Conservation (phyloP, 176 grass and related monocot genomes). For the Oryza nivara region DNA sequence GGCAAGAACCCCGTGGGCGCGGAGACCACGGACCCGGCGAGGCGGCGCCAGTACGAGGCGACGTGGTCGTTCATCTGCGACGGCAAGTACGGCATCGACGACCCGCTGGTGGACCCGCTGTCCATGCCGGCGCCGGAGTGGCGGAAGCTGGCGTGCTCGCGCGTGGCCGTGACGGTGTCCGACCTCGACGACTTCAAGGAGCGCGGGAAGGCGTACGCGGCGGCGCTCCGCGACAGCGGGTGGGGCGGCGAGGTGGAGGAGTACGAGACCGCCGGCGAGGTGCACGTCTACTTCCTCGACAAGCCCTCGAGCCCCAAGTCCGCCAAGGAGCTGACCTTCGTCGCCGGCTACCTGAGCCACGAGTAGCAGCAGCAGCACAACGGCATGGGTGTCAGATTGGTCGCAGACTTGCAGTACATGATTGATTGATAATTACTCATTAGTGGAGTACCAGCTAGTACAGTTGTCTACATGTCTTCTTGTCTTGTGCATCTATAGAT, state of each 20-base stretch:
- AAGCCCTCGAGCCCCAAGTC: slow-evolving; percentile 46
- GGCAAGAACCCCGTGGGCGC: slow-evolving; percentile 60
- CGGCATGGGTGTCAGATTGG: slow-evolving; percentile 12
- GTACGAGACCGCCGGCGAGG: slow-evolving; percentile 65
- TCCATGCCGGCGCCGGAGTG: slow-evolving; percentile 26
- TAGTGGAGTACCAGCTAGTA: not conserved
- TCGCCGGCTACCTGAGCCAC: slow-evolving; percentile 52
- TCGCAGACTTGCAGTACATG: slow-evolving; percentile 7
- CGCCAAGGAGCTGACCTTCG: slow-evolving; percentile 53
- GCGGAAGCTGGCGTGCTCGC: slow-evolving; percentile 43
- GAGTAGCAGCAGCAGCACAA: slow-evolving; percentile 22
- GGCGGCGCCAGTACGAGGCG: slow-evolving; percentile 53
- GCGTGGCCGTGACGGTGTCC: slow-evolving; percentile 59
- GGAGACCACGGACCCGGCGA: slow-evolving; percentile 57
- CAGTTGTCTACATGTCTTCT: not conserved
- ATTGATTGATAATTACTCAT: slow-evolving; percentile 15
- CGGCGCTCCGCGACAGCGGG: slow-evolving; percentile 55
- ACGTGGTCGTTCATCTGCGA: slow-evolving; percentile 67
- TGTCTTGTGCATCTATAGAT: slow-evolving; percentile 13
- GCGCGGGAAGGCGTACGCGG: slow-evolving; percentile 60
- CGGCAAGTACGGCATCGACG: slow-evolving; percentile 58
- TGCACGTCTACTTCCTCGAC: slow-evolving; percentile 68
- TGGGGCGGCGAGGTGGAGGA: slow-evolving; percentile 58
- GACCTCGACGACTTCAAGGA: slow-evolving; percentile 57
- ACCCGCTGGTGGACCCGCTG: slow-evolving; percentile 67